A percentile compares a stretch with the other conserved stretches of the same genome.
These are phyloP conservation scores for Populus hybrid DNA, from an alignment of 441 rosid species.

Conservation along the genomic window DNA sequence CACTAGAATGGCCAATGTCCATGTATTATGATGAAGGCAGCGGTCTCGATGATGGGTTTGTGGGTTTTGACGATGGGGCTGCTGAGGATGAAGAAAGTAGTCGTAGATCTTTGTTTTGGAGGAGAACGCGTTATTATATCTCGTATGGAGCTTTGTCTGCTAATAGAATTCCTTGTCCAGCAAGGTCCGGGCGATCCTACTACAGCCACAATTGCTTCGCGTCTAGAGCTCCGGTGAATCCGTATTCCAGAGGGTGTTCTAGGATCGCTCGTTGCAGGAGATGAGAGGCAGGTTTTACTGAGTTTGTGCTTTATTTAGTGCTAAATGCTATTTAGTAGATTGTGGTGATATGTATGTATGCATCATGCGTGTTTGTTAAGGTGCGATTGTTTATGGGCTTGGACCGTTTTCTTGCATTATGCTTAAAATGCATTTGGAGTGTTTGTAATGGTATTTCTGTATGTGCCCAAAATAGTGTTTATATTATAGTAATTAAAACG, in stretches of 20 bases:
- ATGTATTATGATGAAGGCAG: conserved; percentile 7
- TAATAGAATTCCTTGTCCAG: conserved; percentile 80
- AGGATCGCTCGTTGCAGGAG: conserved; percentile 74
- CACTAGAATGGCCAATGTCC: conserved; percentile 55
- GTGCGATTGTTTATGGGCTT: not conserved
- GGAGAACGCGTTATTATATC: conserved; percentile 55
- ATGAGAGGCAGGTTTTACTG: conserved; percentile 15
- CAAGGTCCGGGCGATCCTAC: conserved; percentile 89
- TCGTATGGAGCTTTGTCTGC: conserved; percentile 91
- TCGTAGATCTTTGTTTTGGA: conserved; percentile 80
- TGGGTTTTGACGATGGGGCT: conserved; percentile 11
- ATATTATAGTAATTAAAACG: not conserved
- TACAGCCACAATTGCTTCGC: conserved; percentile 77
- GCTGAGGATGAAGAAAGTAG: conserved; percentile 18
- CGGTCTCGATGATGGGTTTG: conserved; percentile 6
- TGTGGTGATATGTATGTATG: not conserved
- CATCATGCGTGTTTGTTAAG: not conserved
- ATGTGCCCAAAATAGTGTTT: not conserved
- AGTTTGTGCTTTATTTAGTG: not conserved
- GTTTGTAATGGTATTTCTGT: not conserved
- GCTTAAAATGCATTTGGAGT: not conserved
- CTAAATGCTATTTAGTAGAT: not conserved
- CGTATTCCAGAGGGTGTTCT: conserved; percentile 75
- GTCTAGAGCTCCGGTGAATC: conserved; percentile 62
- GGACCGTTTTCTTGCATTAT: not conserved